Conservation (phyloP, 164 flowering plant genomes). For the Liquidambar formosana region DNA sequence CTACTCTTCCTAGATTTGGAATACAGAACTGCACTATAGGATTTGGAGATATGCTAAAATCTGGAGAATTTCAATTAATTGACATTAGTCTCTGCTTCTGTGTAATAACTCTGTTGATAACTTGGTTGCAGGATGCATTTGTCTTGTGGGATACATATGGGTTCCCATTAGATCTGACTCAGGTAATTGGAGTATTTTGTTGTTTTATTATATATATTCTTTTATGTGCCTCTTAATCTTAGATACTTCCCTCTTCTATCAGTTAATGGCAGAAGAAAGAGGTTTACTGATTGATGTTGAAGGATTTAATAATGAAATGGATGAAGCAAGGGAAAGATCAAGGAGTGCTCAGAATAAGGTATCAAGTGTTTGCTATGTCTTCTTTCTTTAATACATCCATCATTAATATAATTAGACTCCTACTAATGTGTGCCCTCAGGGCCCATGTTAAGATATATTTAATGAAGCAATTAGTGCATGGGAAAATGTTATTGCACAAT, state of each 20-base stretch:
- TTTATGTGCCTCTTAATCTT: background rate
- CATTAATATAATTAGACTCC: background rate
- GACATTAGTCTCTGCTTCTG: background rate
- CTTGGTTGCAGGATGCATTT: slow-evolving; percentile 90
- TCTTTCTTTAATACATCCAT: background rate
- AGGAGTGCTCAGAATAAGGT: slow-evolving; percentile 88
- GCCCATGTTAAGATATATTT: too few species aligned
- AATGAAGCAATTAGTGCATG: too few species aligned
- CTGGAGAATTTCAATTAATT: too few species aligned
- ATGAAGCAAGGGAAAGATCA: slow-evolving; percentile 89
- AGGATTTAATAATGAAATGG: slow-evolving; percentile 80
- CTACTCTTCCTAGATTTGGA: too few species aligned
- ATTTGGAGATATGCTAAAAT: too few species aligned
- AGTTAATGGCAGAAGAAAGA: slow-evolving; percentile 99
- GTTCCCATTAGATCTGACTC: slow-evolving; percentile 95
- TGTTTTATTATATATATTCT: background rate
- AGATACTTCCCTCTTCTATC: slow-evolving; percentile 8
- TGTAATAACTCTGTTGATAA: background rate
- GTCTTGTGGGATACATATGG: slow-evolving; percentile 98
- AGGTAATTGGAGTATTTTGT: slow-evolving; percentile 39
- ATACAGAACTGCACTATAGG: too few species aligned
- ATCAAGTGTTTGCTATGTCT: background rate
- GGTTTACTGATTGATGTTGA: slow-evolving; percentile 73
- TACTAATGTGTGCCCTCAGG: too few species aligned
- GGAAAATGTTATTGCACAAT: too few species aligned